phyloP scores from a whole-genome alignment of 164 flowering plant species.

The Umbilicus rupestris region DNA sequence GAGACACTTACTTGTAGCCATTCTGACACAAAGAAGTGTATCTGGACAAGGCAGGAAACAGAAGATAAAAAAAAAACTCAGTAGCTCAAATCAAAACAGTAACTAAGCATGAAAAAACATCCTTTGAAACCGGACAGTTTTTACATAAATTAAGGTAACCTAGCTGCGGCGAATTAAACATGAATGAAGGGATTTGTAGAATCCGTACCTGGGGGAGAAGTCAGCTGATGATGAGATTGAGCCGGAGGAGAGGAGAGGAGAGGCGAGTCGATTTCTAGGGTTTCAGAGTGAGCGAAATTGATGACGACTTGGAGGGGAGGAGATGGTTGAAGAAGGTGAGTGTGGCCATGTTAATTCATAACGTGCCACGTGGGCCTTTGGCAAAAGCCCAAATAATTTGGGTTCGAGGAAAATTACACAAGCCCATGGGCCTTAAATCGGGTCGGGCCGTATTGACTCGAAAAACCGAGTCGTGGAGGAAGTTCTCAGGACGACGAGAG shows the following conservation, averaged over 20 bases:
- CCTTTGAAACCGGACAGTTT: not conserved
- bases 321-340: too few species aligned
- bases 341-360: too few species aligned
- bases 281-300: too few species aligned
- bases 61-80: not conserved
- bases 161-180: not conserved
- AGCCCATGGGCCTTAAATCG: not conserved
- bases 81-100: not conserved
- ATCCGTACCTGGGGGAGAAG: too few species aligned
- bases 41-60: not conserved
- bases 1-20: constrained; percentile 1
- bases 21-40: not conserved
- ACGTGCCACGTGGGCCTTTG: too few species aligned
- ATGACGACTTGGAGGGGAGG: too few species aligned
- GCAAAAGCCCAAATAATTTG: too few species aligned
- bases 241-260: too few species aligned
- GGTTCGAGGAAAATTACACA: too few species aligned
- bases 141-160: not conserved
- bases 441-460: not conserved
- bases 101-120: not conserved
- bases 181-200: too few species aligned
- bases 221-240: too few species aligned
- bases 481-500: not conserved
- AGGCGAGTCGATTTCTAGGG: too few species aligned
- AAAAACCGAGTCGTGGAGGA: not conserved